phyloP scores from a whole-genome alignment of 2,329 filamentous ascomycete species.

The Chrysoporthe deuterocubensis region DNA sequence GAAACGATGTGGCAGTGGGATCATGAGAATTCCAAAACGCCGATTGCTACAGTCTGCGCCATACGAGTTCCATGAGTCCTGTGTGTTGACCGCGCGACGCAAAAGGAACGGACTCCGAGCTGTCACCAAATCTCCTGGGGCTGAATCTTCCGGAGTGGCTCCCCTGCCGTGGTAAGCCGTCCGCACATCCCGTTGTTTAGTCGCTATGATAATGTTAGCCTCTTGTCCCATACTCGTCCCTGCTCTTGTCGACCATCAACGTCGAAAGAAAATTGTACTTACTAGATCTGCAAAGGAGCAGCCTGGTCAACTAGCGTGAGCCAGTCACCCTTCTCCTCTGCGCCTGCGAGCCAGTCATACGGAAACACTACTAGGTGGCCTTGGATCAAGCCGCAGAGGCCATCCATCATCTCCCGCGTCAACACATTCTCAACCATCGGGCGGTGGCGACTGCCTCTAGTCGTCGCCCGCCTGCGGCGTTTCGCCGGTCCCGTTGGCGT shows the following conservation, averaged over 20 bases:
- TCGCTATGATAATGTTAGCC: constrained; percentile 8
- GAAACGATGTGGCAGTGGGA: neutral
- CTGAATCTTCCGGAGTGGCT: neutral
- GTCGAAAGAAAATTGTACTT: constrained; percentile 47
- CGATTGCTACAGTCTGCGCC: neutral
- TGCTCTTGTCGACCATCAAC: neutral
- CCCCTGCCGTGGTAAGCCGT: neutral
- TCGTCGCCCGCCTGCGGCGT: constrained; percentile 70
- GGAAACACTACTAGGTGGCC: constrained; percentile 91
- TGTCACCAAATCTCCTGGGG: neutral
- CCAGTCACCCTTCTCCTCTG: constrained; percentile 95
- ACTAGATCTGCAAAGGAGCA: constrained; percentile 97
- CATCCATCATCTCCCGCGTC: constrained; percentile 75
- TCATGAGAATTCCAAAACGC: neutral
- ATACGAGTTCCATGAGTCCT: neutral
- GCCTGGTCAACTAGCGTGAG: constrained; percentile 95
- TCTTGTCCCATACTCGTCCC: neutral
- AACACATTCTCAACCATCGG: constrained; percentile 78
- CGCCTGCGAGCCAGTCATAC: constrained; percentile 91
- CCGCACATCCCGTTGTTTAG: neutral
- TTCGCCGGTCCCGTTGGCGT: constrained; percentile 54
- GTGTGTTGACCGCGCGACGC: neutral
- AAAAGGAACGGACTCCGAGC: neutral
- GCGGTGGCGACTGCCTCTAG: constrained; percentile 65
- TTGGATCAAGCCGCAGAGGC: constrained; percentile 79